These are phyloP conservation scores for Wickerhamiella pararugosa DNA, from an alignment of 1,139 yeast genomes.

Conservation along the genomic window DNA sequence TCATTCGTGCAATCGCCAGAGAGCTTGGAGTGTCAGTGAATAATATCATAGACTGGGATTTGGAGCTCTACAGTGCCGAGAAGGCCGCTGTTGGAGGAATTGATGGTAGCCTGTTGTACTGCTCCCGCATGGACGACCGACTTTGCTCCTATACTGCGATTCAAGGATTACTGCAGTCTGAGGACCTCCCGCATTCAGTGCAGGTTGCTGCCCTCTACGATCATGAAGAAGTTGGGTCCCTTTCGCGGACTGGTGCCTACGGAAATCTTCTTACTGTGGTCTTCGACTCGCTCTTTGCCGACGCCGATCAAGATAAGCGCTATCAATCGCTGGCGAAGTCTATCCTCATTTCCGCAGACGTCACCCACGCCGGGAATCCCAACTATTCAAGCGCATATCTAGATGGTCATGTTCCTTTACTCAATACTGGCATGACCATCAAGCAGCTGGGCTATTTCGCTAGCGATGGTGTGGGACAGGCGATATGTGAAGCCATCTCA, in stretches of 20 bases:
- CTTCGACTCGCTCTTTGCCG: slow-evolving; percentile 43
- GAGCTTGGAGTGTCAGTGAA: slow-evolving; percentile 36
- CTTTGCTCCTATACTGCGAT: slow-evolving; percentile 73
- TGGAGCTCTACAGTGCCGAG: slow-evolving; percentile 67
- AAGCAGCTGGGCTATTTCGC: slow-evolving; percentile 22
- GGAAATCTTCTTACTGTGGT: slow-evolving; percentile 51
- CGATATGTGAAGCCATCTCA: slow-evolving; percentile 4
- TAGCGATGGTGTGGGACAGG: slow-evolving; percentile 5
- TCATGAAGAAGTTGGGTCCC: slow-evolving; percentile 85
- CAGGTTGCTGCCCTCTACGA: slow-evolving; percentile 69
- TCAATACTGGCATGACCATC: slow-evolving; percentile 54
- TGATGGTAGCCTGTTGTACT: slow-evolving; percentile 68
- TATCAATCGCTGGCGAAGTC: slow-evolving; percentile 38
- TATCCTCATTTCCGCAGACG: slow-evolving; percentile 76
- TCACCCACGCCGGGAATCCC: slow-evolving; percentile 91
- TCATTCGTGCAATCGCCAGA: slow-evolving; percentile 51
- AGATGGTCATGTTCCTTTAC: slow-evolving; percentile 52
- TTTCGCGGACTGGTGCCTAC: slow-evolving; percentile 85
- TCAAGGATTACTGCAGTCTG: slow-evolving; percentile 35
- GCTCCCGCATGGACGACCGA: slow-evolving; percentile 78
- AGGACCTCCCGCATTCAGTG: slow-evolving; percentile 39
- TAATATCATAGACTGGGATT: slow-evolving; percentile 69
- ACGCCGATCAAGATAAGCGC: slow-evolving; percentile 36
- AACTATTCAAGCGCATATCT: slow-evolving; percentile 52
- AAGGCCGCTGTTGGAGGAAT: slow-evolving; percentile 69